Evolutionary conservation across 768 basidiomycete species (phyloP), one percentile per base, ranked within the genome.

Genomic region (Rhizopogon roseolus): DNA sequence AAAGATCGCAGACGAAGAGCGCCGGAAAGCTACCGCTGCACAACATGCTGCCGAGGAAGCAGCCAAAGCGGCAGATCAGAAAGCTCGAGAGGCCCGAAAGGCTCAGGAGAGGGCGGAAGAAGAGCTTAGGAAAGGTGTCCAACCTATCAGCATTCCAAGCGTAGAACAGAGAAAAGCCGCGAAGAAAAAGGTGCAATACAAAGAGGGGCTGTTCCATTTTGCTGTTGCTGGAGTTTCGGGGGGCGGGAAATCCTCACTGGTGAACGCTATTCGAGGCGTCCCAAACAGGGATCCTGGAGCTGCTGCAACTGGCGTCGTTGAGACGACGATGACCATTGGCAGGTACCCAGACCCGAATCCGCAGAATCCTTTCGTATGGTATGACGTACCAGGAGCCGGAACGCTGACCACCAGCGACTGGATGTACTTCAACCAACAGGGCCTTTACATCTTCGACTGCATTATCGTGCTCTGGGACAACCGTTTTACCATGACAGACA

Each of bases 231-330:
- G 72, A 1, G 37, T 65, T 34, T 60, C 69, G 2, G 71, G 70
- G 5, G 64, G 67, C n/a, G 71, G 72, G 38, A 73, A 73, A 52
- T 73, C 72, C 1, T 72, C 72, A 8, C 60, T 73, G 6, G 63
- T 73, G 17, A 72, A 73, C 53, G 64, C 71, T 3, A 63, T 72
- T 43, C 69, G 72, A 5, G 70, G 72, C 8, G 34, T 72, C 37
- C 57, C 54, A 9, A 64, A 57, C 49, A 43, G 45, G 19, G 41
- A 55, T 17, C 43, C 38, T 14, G 50, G 51, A n/a, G 64, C 65
- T 28, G 66, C 65, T 37, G 44, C 55, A 10, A 58, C 60, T 32
- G 65, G 64, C 19, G 53, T 65, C 41, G 44, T 52, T 19, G 65
- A 66, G 50, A 64, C 61, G 17, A 66, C 64, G 22, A 36, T 44